Conservation (phyloP, 495 filamentous ascomycete species). For the Talaromyces nanjingensis region DNA sequence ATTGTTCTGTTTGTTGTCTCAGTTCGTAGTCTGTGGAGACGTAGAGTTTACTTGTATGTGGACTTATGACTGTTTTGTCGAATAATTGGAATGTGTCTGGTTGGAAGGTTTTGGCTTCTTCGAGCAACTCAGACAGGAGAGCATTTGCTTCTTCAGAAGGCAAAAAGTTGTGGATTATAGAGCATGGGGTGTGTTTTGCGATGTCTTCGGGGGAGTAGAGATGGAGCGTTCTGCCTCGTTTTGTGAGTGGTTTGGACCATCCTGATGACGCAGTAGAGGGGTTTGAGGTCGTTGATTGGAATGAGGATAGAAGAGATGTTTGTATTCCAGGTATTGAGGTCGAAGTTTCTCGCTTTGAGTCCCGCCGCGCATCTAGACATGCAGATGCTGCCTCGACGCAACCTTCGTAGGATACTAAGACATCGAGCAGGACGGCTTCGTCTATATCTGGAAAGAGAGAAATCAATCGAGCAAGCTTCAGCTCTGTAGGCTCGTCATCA, state of each 20-base stretch:
- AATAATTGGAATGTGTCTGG: slow-evolving; percentile 77
- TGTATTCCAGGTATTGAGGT: slow-evolving; percentile 24
- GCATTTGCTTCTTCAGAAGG: slow-evolving; percentile 59
- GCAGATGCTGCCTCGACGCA: slow-evolving; percentile 59
- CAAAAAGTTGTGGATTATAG: slow-evolving; percentile 87
- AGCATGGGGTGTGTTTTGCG: slow-evolving; percentile 74
- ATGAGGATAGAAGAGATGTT: slow-evolving; percentile 35
- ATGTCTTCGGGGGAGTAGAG: slow-evolving; percentile 75
- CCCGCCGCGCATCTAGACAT: slow-evolving; percentile 34
- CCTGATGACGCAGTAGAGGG: background rate
- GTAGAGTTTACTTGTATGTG: slow-evolving; percentile 76
- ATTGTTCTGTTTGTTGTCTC: slow-evolving; percentile 51
- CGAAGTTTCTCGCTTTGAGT: slow-evolving; percentile 7
- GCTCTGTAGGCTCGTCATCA: slow-evolving; percentile 73
- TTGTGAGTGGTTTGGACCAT: slow-evolving; percentile 46
- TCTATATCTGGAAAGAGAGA: slow-evolving; percentile 63
- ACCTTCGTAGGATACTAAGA: slow-evolving; percentile 69
- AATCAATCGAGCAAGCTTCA: slow-evolving; percentile 76
- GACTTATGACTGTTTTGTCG: slow-evolving; percentile 71
- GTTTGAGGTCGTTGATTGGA: slow-evolving; percentile 22
- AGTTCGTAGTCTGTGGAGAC: slow-evolving; percentile 59
- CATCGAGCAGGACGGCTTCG: slow-evolving; percentile 64
- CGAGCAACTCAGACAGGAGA: slow-evolving; percentile 68
- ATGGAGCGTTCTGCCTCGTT: slow-evolving; percentile 75
- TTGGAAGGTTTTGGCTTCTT: slow-evolving; percentile 68